Conservation (phyloP, 2,329 filamentous ascomycete species). For the Talaromyces funiculosus region DNA sequence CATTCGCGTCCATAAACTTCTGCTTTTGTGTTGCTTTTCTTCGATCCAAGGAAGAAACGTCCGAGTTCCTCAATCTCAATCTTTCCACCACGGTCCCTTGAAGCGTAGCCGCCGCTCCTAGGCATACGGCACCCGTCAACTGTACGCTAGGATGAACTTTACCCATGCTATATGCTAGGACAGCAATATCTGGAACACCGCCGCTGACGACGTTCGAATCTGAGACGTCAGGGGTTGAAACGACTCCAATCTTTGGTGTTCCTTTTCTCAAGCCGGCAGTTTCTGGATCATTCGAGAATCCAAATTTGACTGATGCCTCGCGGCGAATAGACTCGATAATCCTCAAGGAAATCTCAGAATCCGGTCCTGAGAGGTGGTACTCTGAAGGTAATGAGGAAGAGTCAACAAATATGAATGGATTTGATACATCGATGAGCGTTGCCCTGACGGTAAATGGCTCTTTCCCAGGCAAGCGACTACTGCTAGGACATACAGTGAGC, state of each 20-base stretch:
- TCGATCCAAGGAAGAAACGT: neutral
- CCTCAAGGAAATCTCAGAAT: slow-evolving; percentile 19
- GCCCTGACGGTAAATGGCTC: slow-evolving; percentile 35
- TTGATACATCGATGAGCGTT: slow-evolving; percentile 56
- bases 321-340: slow-evolving; percentile 51
- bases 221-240: slow-evolving; percentile 27
- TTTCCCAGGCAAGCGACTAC: slow-evolving; percentile 22
- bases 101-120: slow-evolving; percentile 20
- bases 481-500: slow-evolving; percentile 32
- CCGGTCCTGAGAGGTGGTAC: slow-evolving; percentile 20
- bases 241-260: slow-evolving; percentile 56
- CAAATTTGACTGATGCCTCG: slow-evolving; percentile 53
- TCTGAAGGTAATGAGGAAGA: slow-evolving; percentile 43
- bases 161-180: slow-evolving; percentile 23
- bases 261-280: slow-evolving; percentile 42
- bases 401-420: slow-evolving; percentile 56
- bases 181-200: slow-evolving; percentile 21
- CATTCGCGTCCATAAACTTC: neutral
- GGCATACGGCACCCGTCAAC: slow-evolving; percentile 24
- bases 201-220: neutral
- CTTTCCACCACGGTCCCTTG: slow-evolving; percentile 18
- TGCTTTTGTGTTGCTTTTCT: neutral
- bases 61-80: neutral
- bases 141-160: slow-evolving; percentile 24
- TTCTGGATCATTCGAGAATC: slow-evolving; percentile 40